Percentiles rank a stretch among this genome's conserved stretches.
Evolutionary conservation across 2,329 filamentous ascomycete genomes (phyloP).

Genomic region (Trichophaea hybrida): DNA sequence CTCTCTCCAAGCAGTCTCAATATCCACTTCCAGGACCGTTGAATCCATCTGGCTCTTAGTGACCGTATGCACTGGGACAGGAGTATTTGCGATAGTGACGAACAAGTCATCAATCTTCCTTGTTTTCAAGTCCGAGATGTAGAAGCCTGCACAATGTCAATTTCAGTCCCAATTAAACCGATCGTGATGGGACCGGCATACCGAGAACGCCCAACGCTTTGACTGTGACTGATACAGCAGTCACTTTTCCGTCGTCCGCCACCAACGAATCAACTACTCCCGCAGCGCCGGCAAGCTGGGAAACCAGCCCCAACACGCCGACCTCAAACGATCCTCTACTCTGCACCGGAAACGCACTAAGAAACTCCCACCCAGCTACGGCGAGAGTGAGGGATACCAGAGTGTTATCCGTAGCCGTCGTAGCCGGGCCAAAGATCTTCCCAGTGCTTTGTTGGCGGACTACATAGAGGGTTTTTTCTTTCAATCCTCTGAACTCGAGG

Average conservation of each 20-base stretch:
- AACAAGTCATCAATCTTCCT: conserved; percentile 46
- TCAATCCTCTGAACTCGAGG: conserved; percentile 56
- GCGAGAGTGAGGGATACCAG: conserved; percentile 50
- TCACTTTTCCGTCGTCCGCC: conserved; percentile 41
- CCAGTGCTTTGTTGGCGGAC: conserved; percentile 59
- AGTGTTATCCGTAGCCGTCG: conserved; percentile 34
- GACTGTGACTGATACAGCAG: conserved; percentile 52
- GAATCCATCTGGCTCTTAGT: conserved; percentile 39
- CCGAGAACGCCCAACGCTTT: conserved; percentile 69
- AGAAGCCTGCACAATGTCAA: conserved; percentile 44
- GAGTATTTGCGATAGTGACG: conserved; percentile 55
- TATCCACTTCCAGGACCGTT: conserved; percentile 61
- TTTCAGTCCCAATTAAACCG: background rate
- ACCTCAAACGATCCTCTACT: conserved; percentile 36
- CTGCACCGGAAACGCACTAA: conserved; percentile 55
- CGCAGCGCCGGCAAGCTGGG: conserved; percentile 80
- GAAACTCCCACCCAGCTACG: conserved; percentile 60
- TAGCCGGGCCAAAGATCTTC: conserved; percentile 42
- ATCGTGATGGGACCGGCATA: conserved; percentile 30
- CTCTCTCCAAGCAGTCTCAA: conserved; percentile 62
- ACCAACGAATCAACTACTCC: conserved; percentile 51
- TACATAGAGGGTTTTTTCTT: conserved; percentile 47
- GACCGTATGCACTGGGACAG: conserved; percentile 55
- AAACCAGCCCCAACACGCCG: conserved; percentile 61
- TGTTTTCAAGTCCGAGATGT: conserved; percentile 55